Evolutionary conservation across 2,329 filamentous ascomycete species (phyloP).

Genomic region (Cytospora piceae): DNA sequence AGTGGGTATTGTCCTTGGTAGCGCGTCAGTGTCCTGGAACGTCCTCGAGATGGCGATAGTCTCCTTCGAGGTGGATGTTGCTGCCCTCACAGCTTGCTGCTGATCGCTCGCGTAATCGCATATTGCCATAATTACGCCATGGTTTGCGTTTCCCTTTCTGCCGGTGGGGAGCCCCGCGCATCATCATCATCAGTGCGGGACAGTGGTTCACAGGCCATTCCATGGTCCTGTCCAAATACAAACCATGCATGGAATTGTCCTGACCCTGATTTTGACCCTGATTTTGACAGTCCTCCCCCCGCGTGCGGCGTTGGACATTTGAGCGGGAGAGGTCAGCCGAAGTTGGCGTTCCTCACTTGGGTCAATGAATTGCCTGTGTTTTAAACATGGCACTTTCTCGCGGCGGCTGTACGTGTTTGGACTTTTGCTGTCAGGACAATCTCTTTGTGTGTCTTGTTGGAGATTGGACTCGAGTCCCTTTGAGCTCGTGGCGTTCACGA

Average conservation of each 20-base stretch:
- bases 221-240: background rate
- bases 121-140: background rate
- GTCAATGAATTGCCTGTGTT: conserved; percentile 8
- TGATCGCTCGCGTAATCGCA: background rate
- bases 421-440: background rate
- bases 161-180: background rate
- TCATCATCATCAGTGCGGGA: background rate
- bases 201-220: background rate
- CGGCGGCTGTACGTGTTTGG: conserved; percentile 8
- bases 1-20: background rate
- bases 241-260: background rate
- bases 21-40: background rate
- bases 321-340: background rate
- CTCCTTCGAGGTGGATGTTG: background rate
- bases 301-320: conserved; percentile 1
- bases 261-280: background rate
- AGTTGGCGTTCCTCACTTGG: conserved; percentile 8
- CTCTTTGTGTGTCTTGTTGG: conserved; percentile 7
- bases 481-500: conserved; percentile 1
- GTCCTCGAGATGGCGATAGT: background rate
- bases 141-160: background rate
- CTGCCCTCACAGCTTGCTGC: background rate
- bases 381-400: conserved; percentile 4
- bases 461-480: conserved; percentile 9
- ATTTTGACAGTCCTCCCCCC: conserved; percentile 2